Evolutionary conservation across 805 yeast species (phyloP).

Genomic region (Clavispora santaluciae): DNA sequence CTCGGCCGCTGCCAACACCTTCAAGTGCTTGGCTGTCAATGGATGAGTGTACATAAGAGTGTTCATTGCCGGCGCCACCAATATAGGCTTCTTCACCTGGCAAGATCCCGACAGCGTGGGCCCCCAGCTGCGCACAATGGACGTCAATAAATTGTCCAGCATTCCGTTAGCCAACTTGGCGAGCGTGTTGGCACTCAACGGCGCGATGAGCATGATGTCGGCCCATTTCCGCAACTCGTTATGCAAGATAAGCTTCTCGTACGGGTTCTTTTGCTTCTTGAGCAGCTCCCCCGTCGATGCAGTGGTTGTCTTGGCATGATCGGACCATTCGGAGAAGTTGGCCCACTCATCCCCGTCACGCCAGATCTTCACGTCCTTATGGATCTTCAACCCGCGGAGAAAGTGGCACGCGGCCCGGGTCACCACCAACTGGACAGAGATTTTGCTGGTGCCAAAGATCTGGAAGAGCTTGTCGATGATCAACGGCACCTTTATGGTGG

Average conservation of each 20-base stretch:
- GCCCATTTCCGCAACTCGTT: constrained; percentile 46
- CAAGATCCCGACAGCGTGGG: constrained; percentile 17
- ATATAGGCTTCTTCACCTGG: constrained; percentile 33
- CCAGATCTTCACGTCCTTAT: constrained; percentile 80
- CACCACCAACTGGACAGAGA: constrained; percentile 79
- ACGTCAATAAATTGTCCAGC: constrained; percentile 40
- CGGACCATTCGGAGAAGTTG: constrained; percentile 27
- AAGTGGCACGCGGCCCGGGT: constrained; percentile 79
- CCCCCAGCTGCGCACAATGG: constrained; percentile 41
- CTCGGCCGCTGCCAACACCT: constrained; percentile 28
- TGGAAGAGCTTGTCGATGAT: constrained; percentile 84
- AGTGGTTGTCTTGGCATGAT: constrained; percentile 13
- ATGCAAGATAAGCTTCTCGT: constrained; percentile 34
- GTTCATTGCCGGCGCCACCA: constrained; percentile 47
- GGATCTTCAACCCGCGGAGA: constrained; percentile 51
- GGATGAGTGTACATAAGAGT: constrained; percentile 47
- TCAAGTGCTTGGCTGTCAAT: constrained; percentile 37
- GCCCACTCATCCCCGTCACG: constrained; percentile 93
- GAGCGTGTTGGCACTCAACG: constrained; percentile 41
- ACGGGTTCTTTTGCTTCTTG: constrained; percentile 12
- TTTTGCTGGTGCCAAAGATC: constrained; percentile 61
- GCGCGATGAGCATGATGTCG: constrained; percentile 43
- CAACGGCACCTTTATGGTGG: constrained; percentile 87
- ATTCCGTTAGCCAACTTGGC: constrained; percentile 42
- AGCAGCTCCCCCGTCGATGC: constrained; percentile 14